phyloP scores from a whole-genome alignment of 2,329 filamentous ascomycete species.

The Fusarium annulatum region DNA sequence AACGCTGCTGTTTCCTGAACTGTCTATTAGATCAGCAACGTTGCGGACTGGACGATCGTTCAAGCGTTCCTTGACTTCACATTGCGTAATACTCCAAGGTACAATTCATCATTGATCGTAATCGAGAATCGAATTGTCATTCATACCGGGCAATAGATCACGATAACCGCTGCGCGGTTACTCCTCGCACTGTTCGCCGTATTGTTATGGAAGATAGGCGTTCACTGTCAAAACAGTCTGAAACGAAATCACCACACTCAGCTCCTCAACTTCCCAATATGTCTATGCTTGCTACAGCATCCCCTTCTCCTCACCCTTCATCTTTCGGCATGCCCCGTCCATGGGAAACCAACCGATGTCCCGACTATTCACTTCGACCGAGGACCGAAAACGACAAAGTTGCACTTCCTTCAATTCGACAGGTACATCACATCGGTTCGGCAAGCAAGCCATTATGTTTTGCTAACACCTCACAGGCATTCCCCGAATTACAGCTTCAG shows the following conservation, averaged over 20 bases:
- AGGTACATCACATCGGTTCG: constrained; percentile 52
- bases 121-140: not conserved
- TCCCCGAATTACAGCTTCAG: constrained; percentile 58
- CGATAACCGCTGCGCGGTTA: constrained; percentile 37
- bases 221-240: constrained; percentile 46
- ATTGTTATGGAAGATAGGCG: constrained; percentile 57
- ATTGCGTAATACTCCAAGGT: constrained; percentile 28
- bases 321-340: constrained; percentile 53
- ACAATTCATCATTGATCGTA: not conserved
- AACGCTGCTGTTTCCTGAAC: constrained; percentile 9
- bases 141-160: constrained; percentile 19
- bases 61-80: constrained; percentile 10
- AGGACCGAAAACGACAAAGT: constrained; percentile 55
- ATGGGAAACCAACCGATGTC: constrained; percentile 53
- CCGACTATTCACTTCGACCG: constrained; percentile 51
- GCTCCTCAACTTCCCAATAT: constrained; percentile 53
- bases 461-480: constrained; percentile 52
- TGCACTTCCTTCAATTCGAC: constrained; percentile 63
- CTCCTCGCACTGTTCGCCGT: constrained; percentile 29
- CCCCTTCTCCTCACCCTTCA: constrained; percentile 54
- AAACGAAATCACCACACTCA: constrained; percentile 42
- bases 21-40: constrained; percentile 5
- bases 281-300: constrained; percentile 62
- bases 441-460: not conserved
- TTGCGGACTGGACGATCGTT: constrained; percentile 6